These are phyloP conservation scores for Saccharomycopsis fermentans DNA, from an alignment of 805 yeast species.

Conservation along the genomic window DNA sequence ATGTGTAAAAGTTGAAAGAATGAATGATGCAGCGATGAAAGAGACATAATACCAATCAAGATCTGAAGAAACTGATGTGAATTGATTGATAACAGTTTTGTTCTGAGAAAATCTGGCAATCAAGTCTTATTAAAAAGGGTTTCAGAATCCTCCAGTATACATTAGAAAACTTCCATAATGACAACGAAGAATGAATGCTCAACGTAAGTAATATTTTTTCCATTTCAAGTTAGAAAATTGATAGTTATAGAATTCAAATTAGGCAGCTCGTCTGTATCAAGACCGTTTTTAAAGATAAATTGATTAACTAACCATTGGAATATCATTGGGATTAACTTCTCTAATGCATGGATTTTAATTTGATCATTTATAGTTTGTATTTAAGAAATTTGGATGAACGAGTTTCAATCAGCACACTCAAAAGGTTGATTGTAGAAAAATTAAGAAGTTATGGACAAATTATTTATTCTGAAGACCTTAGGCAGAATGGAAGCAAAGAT, in stretches of 20 bases:
- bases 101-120: too few species aligned
- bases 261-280: background rate
- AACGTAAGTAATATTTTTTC: background rate
- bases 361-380: conserved; percentile 28
- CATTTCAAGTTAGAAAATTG: background rate
- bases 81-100: too few species aligned
- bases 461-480: background rate
- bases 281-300: background rate
- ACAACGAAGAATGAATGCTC: background rate
- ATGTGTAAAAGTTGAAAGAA: too few species aligned
- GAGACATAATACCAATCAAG: too few species aligned
- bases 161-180: too few species aligned
- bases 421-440: conserved; percentile 29
- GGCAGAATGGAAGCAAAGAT: background rate
- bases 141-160: too few species aligned
- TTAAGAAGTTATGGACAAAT: conserved; percentile 26
- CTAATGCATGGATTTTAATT: background rate
- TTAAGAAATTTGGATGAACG: conserved; percentile 66
- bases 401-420: conserved; percentile 42
- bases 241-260: background rate
- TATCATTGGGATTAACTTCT: background rate
- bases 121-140: too few species aligned
- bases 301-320: background rate
- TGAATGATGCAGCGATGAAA: too few species aligned
- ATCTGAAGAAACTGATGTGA: too few species aligned